Percentiles rank a stretch among this genome's conserved stretches.
phyloP scores from a whole-genome alignment of 805 yeast genomes.

The Yarrowia sp. region DNA sequence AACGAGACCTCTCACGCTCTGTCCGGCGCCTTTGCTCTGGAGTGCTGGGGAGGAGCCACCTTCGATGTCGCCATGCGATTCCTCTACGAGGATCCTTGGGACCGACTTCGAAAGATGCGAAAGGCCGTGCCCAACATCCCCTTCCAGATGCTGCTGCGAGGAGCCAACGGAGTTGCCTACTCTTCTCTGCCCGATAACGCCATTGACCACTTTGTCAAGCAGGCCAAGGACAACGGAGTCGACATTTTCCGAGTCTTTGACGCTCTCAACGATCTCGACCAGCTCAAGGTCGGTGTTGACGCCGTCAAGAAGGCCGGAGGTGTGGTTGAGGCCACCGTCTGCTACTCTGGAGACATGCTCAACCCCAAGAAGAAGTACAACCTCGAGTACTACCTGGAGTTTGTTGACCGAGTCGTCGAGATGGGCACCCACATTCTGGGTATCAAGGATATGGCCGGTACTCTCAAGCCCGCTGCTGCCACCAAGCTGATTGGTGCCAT shows the following conservation, averaged over 20 bases:
- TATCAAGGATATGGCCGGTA: conserved; percentile 99
- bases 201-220: conserved; percentile 91
- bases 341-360: conserved; percentile 99
- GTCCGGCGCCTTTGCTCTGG: conserved; percentile 88
- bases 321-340: conserved; percentile 96
- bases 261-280: conserved; percentile 94
- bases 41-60: conserved; percentile 99
- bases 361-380: conserved; percentile 94
- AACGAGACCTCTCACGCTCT: conserved; percentile 90
- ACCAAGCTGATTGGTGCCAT: conserved; percentile 71
- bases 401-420: conserved; percentile 77
- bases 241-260: conserved; percentile 98
- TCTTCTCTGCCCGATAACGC: conserved; percentile 98
- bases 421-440: conserved; percentile 98
- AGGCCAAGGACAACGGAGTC: conserved; percentile 94
- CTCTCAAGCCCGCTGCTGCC: conserved; percentile 94
- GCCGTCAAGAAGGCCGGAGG: conserved; percentile 98
- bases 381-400: conserved; percentile 78
- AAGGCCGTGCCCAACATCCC: conserved; percentile 95
- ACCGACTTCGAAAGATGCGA: conserved; percentile 82
- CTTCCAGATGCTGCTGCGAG: conserved; percentile 98
- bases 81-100: conserved; percentile 99
- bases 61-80: conserved; percentile 98
- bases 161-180: conserved; percentile 99
- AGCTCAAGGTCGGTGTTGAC: conserved; percentile 93